Evolutionary conservation across 2,329 filamentous ascomycete genomes (phyloP).

Genomic region (Mollisia scopiformis): DNA sequence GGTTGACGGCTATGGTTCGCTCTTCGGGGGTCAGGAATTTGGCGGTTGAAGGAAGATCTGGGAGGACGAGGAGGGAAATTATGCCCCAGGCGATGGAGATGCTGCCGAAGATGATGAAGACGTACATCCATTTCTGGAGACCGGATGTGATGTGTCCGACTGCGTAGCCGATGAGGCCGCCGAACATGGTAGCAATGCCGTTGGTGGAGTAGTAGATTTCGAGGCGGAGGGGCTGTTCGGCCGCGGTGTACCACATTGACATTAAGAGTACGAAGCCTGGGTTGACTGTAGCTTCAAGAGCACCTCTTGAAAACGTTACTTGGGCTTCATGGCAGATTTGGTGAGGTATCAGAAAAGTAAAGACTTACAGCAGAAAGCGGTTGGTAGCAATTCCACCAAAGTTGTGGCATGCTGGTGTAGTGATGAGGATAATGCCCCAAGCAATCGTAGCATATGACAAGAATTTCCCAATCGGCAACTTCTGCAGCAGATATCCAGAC

Average conservation of each 20-base stretch:
- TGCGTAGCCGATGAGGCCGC: constrained; percentile 47
- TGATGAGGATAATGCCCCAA: constrained; percentile 53
- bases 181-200: constrained; percentile 49
- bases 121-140: constrained; percentile 56
- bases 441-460: constrained; percentile 46
- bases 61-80: constrained; percentile 58
- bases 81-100: constrained; percentile 58
- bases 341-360: constrained; percentile 22
- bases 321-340: neutral
- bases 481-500: constrained; percentile 49
- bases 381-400: constrained; percentile 65
- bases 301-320: constrained; percentile 37
- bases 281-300: constrained; percentile 57
- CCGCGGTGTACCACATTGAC: constrained; percentile 43
- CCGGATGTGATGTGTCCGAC: constrained; percentile 60
- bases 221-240: constrained; percentile 42
- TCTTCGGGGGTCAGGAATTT: constrained; percentile 62
- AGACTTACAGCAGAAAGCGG: constrained; percentile 50
- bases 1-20: constrained; percentile 54
- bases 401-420: constrained; percentile 54
- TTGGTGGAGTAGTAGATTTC: constrained; percentile 44
- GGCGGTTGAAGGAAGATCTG: constrained; percentile 64
- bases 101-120: constrained; percentile 62
- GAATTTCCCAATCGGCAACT: constrained; percentile 51
- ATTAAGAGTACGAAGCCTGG: constrained; percentile 48